These are phyloP conservation scores for Pseudomonodictys pantanalensis DNA, from an alignment of 495 filamentous ascomycete species.

Conservation along the genomic window DNA sequence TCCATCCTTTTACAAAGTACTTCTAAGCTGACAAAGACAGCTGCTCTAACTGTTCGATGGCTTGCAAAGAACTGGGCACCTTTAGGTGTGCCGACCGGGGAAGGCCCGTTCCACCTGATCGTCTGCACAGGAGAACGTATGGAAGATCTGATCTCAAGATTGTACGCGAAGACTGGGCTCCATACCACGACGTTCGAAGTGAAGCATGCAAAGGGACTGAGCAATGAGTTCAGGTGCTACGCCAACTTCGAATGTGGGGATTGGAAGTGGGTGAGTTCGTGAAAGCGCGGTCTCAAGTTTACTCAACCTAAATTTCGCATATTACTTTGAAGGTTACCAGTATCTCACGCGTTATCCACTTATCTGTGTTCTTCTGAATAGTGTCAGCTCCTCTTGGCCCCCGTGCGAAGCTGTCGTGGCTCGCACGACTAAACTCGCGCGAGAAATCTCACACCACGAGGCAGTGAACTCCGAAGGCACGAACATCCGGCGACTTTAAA, in stretches of 20 bases:
- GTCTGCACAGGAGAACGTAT: slow-evolving; percentile 45
- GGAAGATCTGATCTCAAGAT: slow-evolving; percentile 35
- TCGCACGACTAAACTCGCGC: too few relatives aligned
- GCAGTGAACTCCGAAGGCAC: too few relatives aligned
- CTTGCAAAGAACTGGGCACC: slow-evolving; percentile 50
- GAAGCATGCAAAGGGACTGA: slow-evolving; percentile 62
- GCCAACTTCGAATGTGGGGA: slow-evolving; percentile 63
- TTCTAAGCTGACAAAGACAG: slow-evolving; percentile 39
- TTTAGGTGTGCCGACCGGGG: neutral
- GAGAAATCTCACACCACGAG: too few relatives aligned
- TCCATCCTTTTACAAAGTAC: neutral
- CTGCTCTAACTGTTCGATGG: slow-evolving; percentile 71
- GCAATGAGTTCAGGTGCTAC: slow-evolving; percentile 78
- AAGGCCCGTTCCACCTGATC: slow-evolving; percentile 32
- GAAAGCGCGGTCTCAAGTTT: too few relatives aligned
- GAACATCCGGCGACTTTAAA: too few relatives aligned
- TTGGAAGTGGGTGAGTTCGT: slow-evolving; percentile 51
- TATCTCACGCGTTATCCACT: too few relatives aligned
- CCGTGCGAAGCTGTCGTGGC: too few relatives aligned
- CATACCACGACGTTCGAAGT: slow-evolving; percentile 60
- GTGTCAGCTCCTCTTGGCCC: too few relatives aligned
- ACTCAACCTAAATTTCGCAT: too few relatives aligned
- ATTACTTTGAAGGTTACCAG: too few relatives aligned
- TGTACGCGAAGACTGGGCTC: slow-evolving; percentile 44
- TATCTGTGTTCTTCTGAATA: too few relatives aligned